Conservation (phyloP, 2,329 filamentous ascomycete genomes). For the Penicillium palitans region DNA sequence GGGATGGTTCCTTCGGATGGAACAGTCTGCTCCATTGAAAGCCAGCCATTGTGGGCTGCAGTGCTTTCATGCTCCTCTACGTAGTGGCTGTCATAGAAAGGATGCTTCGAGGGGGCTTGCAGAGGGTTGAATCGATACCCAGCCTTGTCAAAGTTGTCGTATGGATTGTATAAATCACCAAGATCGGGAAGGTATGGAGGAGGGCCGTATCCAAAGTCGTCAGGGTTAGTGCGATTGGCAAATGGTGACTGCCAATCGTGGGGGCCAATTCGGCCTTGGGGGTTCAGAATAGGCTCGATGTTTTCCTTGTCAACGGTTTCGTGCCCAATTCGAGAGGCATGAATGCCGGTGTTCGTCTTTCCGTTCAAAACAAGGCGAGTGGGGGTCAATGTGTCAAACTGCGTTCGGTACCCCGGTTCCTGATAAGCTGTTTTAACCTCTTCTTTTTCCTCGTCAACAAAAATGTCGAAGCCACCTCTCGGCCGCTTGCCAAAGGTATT, state of each 20-base stretch:
- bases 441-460: conserved; percentile 34
- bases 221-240: conserved; percentile 16
- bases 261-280: conserved; percentile 27
- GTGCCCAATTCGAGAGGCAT: conserved; percentile 14
- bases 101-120: conserved; percentile 27
- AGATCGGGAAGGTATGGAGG: conserved; percentile 30
- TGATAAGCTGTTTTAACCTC: conserved; percentile 6
- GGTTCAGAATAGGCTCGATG: conserved; percentile 37
- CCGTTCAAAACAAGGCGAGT: conserved; percentile 27
- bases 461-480: conserved; percentile 38
- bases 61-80: conserved; percentile 9
- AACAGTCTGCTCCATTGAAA: conserved; percentile 14
- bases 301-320: conserved; percentile 37
- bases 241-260: conserved; percentile 31
- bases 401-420: conserved; percentile 9
- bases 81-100: conserved; percentile 25
- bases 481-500: conserved; percentile 32
- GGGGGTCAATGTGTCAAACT: conserved; percentile 18
- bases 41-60: conserved; percentile 18
- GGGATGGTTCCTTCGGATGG: conserved; percentile 40
- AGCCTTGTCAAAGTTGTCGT: conserved; percentile 27
- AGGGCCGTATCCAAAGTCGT: conserved; percentile 25
- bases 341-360: conserved; percentile 18
- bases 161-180: conserved; percentile 23
- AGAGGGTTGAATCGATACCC: conserved; percentile 39